Evolutionary conservation across 169 alveolate species (phyloP), one percentile per base, ranked within the genome.

Genomic region (Plasmodium gaboni): DNA sequence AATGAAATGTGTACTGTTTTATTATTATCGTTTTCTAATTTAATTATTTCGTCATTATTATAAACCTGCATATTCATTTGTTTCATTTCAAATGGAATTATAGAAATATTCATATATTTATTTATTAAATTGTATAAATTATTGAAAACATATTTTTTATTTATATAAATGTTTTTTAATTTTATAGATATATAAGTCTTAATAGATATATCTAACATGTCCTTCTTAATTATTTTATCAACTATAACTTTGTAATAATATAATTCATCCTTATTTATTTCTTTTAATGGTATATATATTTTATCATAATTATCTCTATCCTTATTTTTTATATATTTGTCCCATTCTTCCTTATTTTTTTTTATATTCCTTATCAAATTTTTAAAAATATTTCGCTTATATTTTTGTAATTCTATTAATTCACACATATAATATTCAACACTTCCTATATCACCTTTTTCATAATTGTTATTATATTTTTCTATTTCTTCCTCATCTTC

Each of bases 101-200:
- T 26, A 5, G 38, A 8, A 5, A 32, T 44, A 48, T 59, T 69
- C 17, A 78, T 32, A 6, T 50, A 19, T 2, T 38, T 26, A 4
- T 55, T 42, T 17, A 78, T 24, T 32, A 78, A 78, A 28, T 78
- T 53, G 28, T 69, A 78, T 9, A 78, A 65, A 65, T 78, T 78
- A 1, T 17, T 24, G 12, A 48, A 48, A 0, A 78, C 8, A 19
- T 48, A 4, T 15, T 64, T 60, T 51, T 69, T 64, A 17, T n/a
- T 9, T 3, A 64, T n/a, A 24, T 26, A 78, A 12, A 78, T 44
- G 4, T 17, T 12, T 7, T 17, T 15, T 26, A 78, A 44, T 15
- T 78, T 78, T n/a, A 50, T 38, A 28, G 13, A 13, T 28, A 78
- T 32, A 10, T 78, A 78, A 10, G 48, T 67, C 26, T 42, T 8